Conservation (phyloP, 139 green algal species). For the Nannochloris sp. region DNA sequence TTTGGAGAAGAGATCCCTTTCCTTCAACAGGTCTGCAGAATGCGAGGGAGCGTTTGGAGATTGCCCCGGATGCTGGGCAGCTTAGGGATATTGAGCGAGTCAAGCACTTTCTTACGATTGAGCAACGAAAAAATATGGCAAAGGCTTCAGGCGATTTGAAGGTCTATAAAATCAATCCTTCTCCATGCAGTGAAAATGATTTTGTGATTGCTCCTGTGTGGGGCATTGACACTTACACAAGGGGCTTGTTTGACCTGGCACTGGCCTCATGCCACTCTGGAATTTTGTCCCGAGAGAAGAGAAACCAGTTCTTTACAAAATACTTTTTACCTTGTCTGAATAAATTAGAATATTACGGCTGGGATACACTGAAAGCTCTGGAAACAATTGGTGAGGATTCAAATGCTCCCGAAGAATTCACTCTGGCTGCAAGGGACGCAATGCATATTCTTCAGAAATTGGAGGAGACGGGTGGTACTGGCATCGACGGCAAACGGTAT, state of each 20-base stretch:
- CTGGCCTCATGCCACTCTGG: not conserved
- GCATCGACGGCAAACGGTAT: conserved; percentile 21
- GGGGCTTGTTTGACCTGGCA: conserved; percentile 11
- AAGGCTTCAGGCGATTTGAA: no score
- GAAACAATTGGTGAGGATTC: conserved; percentile 1
- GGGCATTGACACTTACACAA: conserved; percentile 73
- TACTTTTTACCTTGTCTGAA: conserved; percentile 55
- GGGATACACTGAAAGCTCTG: conserved; percentile 10
- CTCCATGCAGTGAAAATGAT: not conserved
- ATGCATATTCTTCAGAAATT: conserved; percentile 7
- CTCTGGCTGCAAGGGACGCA: not conserved
- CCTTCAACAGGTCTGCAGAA: not conserved
- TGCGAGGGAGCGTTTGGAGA: not conserved
- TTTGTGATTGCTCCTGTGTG: conserved; percentile 55
- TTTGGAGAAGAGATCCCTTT: conserved; percentile 6
- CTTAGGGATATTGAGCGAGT: not conserved
- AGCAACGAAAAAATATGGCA: no score
- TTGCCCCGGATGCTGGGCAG: not conserved
- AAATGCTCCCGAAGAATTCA: not conserved
- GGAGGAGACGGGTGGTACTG: conserved; percentile 21
- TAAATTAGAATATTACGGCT: conserved; percentile 16
- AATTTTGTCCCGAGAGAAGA: not conserved
- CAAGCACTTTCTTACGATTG: not conserved
- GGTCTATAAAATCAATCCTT: not conserved
- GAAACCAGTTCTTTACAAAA: conserved; percentile 45